Percentiles rank a stretch among this genome's conserved stretches.
Evolutionary conservation across 768 basidiomycete genomes (phyloP).

Genomic region (Tulasnella sp.): DNA sequence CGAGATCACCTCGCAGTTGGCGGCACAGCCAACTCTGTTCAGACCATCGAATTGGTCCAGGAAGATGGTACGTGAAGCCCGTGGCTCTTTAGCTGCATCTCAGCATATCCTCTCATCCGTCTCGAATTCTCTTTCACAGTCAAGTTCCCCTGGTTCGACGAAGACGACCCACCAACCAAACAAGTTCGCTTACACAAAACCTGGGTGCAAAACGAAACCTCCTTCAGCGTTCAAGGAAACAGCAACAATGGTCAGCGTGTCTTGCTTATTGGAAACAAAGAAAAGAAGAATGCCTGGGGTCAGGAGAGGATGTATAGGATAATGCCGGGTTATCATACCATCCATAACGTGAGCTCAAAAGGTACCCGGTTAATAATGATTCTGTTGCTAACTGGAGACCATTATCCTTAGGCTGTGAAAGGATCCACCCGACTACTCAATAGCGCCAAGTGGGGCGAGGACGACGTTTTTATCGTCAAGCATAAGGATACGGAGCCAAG

Average conservation of each 20-base stretch:
- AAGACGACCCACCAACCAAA: neutral
- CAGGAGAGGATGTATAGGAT: slow-evolving; percentile 1
- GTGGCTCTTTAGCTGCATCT: neutral
- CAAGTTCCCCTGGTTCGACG: slow-evolving; percentile 13
- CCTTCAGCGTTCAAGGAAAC: neutral
- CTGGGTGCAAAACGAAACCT: neutral
- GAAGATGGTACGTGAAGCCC: neutral
- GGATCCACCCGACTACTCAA: neutral
- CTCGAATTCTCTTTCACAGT: neutral
- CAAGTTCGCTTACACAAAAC: slow-evolving; percentile 4
- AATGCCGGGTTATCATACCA: slow-evolving; percentile 11
- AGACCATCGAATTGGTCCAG: slow-evolving; percentile 6
- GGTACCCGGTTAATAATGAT: neutral
- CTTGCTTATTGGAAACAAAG: neutral
- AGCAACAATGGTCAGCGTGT: slow-evolving; percentile 5
- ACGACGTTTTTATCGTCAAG: neutral
- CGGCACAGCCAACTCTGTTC: neutral
- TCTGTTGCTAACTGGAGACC: neutral
- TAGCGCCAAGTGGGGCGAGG: slow-evolving; percentile 5
- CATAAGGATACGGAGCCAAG: slow-evolving; percentile 5
- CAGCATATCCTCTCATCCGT: neutral
- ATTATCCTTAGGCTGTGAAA: neutral
- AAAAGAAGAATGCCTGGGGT: slow-evolving; percentile 3
- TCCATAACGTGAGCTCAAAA: neutral
- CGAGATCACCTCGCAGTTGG: neutral